These are phyloP conservation scores for Auxenochlorella pyrenoidosa DNA, from an alignment of 139 green algal species.

Conservation along the genomic window DNA sequence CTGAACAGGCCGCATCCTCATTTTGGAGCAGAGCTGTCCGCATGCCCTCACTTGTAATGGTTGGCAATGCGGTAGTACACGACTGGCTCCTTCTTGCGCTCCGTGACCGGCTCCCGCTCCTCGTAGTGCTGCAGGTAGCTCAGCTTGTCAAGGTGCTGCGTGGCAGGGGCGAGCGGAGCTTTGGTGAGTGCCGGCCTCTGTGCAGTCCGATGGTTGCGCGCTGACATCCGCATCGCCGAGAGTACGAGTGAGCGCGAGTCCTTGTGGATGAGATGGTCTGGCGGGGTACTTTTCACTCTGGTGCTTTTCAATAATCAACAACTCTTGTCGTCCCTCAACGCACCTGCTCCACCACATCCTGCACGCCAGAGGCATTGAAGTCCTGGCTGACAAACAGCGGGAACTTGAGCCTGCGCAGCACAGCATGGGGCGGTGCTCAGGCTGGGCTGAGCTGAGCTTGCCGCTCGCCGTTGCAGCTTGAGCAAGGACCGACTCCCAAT, in stretches of 20 bases:
- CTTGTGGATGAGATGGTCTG: too few species aligned
- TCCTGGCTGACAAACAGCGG: constrained; percentile 67
- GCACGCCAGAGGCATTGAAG: constrained; percentile 25
- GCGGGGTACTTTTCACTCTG: too few species aligned
- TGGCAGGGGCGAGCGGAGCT: too few species aligned
- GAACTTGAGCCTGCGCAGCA: constrained; percentile 53
- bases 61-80: constrained; percentile 67
- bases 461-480: background rate
- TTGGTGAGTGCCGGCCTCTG: too few species aligned
- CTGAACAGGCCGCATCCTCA: too few species aligned
- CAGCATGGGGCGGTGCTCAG: background rate
- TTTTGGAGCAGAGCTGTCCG: background rate
- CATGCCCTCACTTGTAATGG: constrained; percentile 54
- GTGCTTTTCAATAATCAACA: too few species aligned
- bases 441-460: background rate
- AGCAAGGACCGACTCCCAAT: background rate
- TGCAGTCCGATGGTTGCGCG: too few species aligned
- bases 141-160: constrained; percentile 18
- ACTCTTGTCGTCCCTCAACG: too few species aligned
- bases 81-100: constrained; percentile 39
- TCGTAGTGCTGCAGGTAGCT: constrained; percentile 31
- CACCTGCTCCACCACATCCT: constrained; percentile 30
- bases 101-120: background rate
- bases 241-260: too few species aligned
- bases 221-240: too few species aligned